Conservation (phyloP, 257 asterid species). For the Salvia splendens region DNA sequence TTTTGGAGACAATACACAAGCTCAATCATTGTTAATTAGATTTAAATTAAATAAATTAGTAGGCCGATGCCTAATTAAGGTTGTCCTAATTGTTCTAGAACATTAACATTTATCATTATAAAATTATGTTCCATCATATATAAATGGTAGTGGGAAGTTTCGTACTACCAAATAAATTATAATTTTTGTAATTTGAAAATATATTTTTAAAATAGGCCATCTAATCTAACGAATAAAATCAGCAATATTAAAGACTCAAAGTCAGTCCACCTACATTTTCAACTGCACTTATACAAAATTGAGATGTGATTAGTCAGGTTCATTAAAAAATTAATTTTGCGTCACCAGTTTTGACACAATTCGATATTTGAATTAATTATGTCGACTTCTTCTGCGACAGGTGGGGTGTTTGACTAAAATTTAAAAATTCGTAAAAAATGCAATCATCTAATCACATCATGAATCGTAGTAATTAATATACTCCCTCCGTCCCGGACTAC, state of each 20-base stretch:
- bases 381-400: background rate
- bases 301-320: background rate
- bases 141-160: background rate
- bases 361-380: background rate
- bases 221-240: background rate
- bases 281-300: background rate
- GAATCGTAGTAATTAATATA: background rate
- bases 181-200: background rate
- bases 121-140: too few species aligned
- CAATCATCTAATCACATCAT: background rate
- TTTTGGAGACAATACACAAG: slow-evolving; percentile 28
- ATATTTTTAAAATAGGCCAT: background rate
- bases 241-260: background rate
- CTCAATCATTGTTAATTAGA: background rate
- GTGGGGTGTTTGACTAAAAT: slow-evolving; percentile 1
- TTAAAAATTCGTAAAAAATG: background rate
- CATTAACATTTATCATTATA: too few species aligned
- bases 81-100: too few species aligned
- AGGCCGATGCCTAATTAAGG: too few species aligned
- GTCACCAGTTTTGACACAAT: slow-evolving; percentile 3
- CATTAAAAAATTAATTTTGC: slow-evolving; percentile 7
- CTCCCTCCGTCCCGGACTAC: too few species aligned
- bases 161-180: background rate
- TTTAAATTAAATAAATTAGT: too few species aligned
- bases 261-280: background rate